phyloP scores from a whole-genome alignment of 2,329 filamentous ascomycete genomes.

The Ophiostoma angusticollis region DNA sequence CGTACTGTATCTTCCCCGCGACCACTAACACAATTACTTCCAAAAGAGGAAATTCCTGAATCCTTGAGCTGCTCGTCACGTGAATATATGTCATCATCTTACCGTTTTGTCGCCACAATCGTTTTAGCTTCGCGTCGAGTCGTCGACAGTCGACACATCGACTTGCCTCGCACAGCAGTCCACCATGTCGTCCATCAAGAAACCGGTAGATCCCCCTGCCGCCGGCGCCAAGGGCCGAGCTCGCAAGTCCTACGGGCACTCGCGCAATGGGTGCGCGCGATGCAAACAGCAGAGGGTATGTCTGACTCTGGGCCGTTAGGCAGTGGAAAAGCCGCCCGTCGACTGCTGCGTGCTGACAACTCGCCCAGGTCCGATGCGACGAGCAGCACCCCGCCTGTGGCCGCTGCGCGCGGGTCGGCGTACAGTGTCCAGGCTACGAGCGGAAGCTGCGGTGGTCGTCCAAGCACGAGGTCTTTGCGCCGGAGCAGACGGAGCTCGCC shows the following conservation, averaged over 20 bases:
- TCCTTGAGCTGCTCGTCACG: too few relatives aligned
- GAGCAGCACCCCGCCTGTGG: conserved; percentile 20
- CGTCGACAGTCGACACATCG: too few relatives aligned
- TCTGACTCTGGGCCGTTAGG: neutral
- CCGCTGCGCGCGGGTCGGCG: conserved; percentile 29
- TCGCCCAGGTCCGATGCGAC: conserved; percentile 12
- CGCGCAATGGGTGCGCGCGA: conserved; percentile 13
- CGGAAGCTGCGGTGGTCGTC: conserved; percentile 34
- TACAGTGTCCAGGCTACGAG: conserved; percentile 32
- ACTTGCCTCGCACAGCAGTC: too few relatives aligned
- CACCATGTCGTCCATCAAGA: conserved; percentile 3
- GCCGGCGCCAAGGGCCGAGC: conserved; percentile 5
- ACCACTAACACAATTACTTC: too few relatives aligned
- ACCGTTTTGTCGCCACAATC: too few relatives aligned
- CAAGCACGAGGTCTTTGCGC: conserved; percentile 29
- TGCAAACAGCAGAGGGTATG: conserved; percentile 14
- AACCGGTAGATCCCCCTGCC: conserved; percentile 1
- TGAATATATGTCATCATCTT: too few relatives aligned
- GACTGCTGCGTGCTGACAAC: neutral
- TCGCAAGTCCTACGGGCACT: conserved; percentile 13
- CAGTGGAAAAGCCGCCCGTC: neutral
- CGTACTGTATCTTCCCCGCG: too few relatives aligned
- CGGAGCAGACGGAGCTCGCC: neutral
- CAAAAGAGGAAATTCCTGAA: too few relatives aligned
- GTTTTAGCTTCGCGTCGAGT: too few relatives aligned